These are phyloP conservation scores for Hyaloraphidium curvatum DNA, from an alignment of 192 early-diverging fungal genomes.

Conservation along the genomic window DNA sequence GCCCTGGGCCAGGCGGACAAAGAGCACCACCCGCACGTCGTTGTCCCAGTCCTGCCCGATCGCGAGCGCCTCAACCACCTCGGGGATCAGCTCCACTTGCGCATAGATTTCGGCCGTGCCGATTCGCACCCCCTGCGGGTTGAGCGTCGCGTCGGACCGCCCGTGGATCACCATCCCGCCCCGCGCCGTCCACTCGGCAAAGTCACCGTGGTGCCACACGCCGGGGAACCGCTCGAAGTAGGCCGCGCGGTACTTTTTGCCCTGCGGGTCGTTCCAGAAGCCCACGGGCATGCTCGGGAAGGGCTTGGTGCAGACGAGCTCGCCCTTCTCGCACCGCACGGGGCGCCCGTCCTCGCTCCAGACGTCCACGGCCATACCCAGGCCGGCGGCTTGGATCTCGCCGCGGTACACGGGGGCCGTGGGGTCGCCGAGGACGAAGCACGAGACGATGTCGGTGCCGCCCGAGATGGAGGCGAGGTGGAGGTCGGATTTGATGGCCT, in stretches of 20 bases:
- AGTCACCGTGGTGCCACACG: slow-evolving; percentile 97
- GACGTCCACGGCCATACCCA: slow-evolving; percentile 90
- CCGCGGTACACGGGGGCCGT: slow-evolving; percentile 82
- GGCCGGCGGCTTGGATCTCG: slow-evolving; percentile 76
- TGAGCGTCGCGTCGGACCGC: slow-evolving; percentile 15
- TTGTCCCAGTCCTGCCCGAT: slow-evolving; percentile 71
- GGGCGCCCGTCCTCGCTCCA: slow-evolving; percentile 51
- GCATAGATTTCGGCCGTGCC: background rate
- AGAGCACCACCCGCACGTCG: slow-evolving; percentile 84
- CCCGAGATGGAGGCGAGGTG: slow-evolving; percentile 76
- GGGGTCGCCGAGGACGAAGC: slow-evolving; percentile 82
- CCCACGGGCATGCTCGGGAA: slow-evolving; percentile 97
- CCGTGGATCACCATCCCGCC: slow-evolving; percentile 92
- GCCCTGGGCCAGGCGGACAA: slow-evolving; percentile 60
- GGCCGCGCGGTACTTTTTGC: slow-evolving; percentile 57
- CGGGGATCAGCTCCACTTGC: slow-evolving; percentile 47
- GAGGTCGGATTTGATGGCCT: slow-evolving; percentile 62
- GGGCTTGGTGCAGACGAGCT: slow-evolving; percentile 76
- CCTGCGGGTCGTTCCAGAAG: slow-evolving; percentile 68
- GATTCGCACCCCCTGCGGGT: background rate
- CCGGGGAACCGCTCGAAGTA: slow-evolving; percentile 73
- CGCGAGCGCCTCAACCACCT: slow-evolving; percentile 68
- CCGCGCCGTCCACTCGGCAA: slow-evolving; percentile 56
- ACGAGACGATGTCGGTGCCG: slow-evolving; percentile 90
- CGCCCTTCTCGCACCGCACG: slow-evolving; percentile 54